Conservation (phyloP, 192 early-diverging fungal species). For the Pecoramyces ruminantium region DNA sequence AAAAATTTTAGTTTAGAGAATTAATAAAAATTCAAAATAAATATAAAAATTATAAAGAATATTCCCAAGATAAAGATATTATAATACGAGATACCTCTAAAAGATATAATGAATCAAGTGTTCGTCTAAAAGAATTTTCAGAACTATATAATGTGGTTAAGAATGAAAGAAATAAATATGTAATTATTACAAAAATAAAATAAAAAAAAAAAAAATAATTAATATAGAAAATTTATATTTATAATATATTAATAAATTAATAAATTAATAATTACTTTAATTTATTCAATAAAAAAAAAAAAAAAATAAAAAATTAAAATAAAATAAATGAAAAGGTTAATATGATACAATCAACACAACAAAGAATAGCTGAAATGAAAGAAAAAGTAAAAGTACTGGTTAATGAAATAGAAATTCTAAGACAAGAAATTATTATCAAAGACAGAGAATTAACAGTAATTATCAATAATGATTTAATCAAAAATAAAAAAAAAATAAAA, state of each 20-base stretch:
- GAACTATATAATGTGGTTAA: slow-evolving; percentile 39
- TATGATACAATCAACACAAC: slow-evolving; percentile 34
- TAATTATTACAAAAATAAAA: too few species aligned
- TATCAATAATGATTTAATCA: neutral
- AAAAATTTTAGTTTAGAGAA: slow-evolving; percentile 16
- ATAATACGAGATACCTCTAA: slow-evolving; percentile 27
- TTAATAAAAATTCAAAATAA: slow-evolving; percentile 29
- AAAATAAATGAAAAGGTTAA: slow-evolving; percentile 13
- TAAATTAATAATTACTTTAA: too few species aligned
- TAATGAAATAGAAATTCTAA: slow-evolving; percentile 45
- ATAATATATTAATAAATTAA: too few species aligned
- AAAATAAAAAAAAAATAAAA: neutral
- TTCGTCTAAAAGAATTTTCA: slow-evolving; percentile 29
- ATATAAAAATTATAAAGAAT: slow-evolving; percentile 21
- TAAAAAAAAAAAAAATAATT: too few species aligned
- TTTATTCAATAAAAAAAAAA: too few species aligned
- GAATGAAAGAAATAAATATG: slow-evolving; percentile 47
- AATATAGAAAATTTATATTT: too few species aligned
- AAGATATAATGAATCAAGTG: slow-evolving; percentile 23
- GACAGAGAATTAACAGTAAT: slow-evolving; percentile 31
- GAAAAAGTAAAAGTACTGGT: slow-evolving; percentile 42
- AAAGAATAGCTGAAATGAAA: slow-evolving; percentile 44
- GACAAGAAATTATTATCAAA: slow-evolving; percentile 35
- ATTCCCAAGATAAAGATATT: slow-evolving; percentile 25
- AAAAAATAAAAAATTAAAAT: too few species aligned